phyloP scores from a whole-genome alignment of 495 filamentous ascomycete species.

The Schizothecium vesticola region DNA sequence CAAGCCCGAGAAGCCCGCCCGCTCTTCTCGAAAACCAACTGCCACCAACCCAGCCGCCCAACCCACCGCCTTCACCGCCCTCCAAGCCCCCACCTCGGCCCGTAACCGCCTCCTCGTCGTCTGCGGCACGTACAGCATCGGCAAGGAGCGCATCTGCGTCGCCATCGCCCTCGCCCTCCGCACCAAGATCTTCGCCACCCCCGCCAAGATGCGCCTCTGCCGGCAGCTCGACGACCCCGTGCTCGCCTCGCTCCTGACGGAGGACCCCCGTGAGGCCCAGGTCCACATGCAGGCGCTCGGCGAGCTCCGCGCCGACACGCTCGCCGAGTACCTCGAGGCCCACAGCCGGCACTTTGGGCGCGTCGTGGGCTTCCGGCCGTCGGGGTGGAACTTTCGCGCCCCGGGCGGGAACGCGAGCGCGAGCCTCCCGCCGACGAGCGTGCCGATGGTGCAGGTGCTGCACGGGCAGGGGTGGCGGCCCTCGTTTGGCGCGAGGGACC shows the following conservation, averaged over 20 bases:
- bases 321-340: conserved; percentile 77
- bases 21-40: conserved; percentile 1
- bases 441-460: conserved; percentile 55
- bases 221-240: conserved; percentile 79
- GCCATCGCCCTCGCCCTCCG: conserved; percentile 83
- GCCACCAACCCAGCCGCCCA: background rate
- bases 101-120: conserved; percentile 70
- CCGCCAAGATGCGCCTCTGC: conserved; percentile 78
- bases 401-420: conserved; percentile 19
- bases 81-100: conserved; percentile 9
- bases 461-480: conserved; percentile 68
- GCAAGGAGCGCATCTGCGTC: conserved; percentile 93
- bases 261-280: conserved; percentile 76
- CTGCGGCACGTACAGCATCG: conserved; percentile 95
- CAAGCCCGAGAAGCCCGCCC: conserved; percentile 9
- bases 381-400: conserved; percentile 85
- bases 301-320: conserved; percentile 81
- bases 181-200: conserved; percentile 85
- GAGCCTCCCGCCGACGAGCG: conserved; percentile 30
- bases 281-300: conserved; percentile 96
- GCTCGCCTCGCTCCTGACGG: conserved; percentile 68
- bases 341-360: conserved; percentile 64
- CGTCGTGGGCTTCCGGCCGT: conserved; percentile 86
- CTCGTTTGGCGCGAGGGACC: conserved; percentile 55
- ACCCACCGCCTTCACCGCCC: conserved; percentile 25